phyloP scores from a whole-genome alignment of 441 rosid genomes.

The Pelargonium exstipulatum region DNA sequence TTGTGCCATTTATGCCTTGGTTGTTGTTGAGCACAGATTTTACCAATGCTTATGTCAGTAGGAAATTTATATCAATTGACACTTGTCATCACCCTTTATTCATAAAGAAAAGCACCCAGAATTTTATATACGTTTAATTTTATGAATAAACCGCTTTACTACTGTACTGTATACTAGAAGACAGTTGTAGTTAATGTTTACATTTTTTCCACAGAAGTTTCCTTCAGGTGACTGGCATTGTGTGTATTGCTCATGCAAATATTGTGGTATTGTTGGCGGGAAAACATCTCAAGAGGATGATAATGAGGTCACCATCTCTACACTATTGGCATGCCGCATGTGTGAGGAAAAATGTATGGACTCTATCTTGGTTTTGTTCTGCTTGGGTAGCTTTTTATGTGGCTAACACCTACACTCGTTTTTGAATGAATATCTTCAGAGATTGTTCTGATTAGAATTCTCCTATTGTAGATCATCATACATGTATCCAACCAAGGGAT shows the following conservation, averaged over 20 bases:
- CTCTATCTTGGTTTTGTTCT: constrained; percentile 15
- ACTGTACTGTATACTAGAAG: neutral
- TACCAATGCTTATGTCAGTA: neutral
- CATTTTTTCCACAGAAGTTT: constrained; percentile 45
- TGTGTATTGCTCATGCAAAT: constrained; percentile 82
- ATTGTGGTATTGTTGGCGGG: constrained; percentile 50
- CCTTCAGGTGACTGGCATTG: constrained; percentile 93
- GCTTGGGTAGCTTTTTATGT: neutral
- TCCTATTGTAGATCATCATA: constrained; percentile 62
- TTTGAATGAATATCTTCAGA: neutral
- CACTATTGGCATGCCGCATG: constrained; percentile 43
- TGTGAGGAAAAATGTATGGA: constrained; percentile 85
- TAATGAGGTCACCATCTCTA: constrained; percentile 24
- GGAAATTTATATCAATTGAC: neutral
- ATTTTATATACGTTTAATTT: neutral
- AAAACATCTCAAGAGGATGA: constrained; percentile 26
- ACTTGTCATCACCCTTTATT: neutral
- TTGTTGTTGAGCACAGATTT: neutral
- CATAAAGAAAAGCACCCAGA: neutral
- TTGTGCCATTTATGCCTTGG: too few species aligned
- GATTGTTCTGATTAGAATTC: constrained; percentile 5
- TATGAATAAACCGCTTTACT: neutral
- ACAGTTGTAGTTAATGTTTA: neutral
- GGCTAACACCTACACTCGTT: neutral
- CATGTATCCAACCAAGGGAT: constrained; percentile 42